Conservation (phyloP, 306 rosid species). For the Acacia acuminata region DNA sequence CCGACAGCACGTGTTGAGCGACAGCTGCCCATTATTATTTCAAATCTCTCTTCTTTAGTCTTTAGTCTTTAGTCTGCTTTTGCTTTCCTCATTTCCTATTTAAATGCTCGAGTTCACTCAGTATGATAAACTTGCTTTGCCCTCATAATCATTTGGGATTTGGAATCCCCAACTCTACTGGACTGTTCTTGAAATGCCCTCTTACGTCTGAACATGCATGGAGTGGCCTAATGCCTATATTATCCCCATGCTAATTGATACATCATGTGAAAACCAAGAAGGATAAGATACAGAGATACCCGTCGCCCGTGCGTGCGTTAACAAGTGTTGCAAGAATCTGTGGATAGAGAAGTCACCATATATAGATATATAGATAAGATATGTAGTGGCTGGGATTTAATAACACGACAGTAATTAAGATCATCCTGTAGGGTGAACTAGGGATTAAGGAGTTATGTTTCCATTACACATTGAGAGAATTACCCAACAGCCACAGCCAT, state of each 20-base stretch:
- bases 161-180: neutral
- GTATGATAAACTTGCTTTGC: neutral
- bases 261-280: neutral
- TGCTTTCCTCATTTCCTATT: neutral
- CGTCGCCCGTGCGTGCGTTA: neutral
- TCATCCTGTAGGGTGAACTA: neutral
- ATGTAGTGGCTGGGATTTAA: neutral
- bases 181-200: neutral
- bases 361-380: neutral
- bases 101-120: neutral
- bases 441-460: neutral
- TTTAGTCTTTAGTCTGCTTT: neutral
- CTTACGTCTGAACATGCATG: neutral
- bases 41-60: neutral
- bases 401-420: neutral
- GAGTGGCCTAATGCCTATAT: too few relatives aligned
- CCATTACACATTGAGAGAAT: neutral
- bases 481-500: neutral
- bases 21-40: too few relatives aligned
- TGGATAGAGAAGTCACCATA: neutral
- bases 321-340: neutral
- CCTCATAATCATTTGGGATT: neutral
- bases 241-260: neutral
- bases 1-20: too few relatives aligned
- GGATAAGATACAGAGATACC: neutral